Percentiles rank a stretch among this genome's conserved stretches.
Evolutionary conservation across 495 filamentous ascomycete species (phyloP).

Genomic region (Haplographium delicatum): DNA sequence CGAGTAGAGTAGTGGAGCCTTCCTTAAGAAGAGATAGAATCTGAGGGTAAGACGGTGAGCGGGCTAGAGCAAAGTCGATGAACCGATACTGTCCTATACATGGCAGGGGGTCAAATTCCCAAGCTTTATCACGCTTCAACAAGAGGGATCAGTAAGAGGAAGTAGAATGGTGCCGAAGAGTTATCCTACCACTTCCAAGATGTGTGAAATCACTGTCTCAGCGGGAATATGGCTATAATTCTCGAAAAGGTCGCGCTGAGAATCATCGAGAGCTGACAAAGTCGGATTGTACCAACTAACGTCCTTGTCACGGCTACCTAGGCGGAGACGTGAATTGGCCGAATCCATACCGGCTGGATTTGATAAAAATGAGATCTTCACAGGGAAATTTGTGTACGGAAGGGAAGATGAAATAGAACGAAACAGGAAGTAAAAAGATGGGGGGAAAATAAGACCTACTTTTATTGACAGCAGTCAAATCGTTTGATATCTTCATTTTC

Average conservation of each 20-base stretch:
- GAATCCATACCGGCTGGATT: no score
- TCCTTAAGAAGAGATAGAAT: conserved; percentile 17
- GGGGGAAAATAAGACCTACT: no score
- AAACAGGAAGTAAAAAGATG: no score
- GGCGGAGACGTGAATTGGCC: conserved; percentile 1
- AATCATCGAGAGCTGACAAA: background rate
- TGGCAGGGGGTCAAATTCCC: conserved; percentile 10
- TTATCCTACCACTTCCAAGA: conserved; percentile 11
- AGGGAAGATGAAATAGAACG: background rate
- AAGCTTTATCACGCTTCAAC: conserved; percentile 9
- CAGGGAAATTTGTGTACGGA: background rate
- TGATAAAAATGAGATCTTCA: no score
- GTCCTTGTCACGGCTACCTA: conserved; percentile 7
- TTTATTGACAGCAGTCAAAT: no score
- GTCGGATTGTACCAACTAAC: conserved; percentile 12
- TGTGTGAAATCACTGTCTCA: conserved; percentile 14
- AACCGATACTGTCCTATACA: conserved; percentile 13
- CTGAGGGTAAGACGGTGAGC: conserved; percentile 4
- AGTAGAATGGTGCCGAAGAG: background rate
- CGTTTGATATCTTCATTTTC: no score
- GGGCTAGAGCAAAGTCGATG: conserved; percentile 2
- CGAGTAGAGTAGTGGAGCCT: conserved; percentile 24
- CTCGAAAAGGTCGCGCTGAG: conserved; percentile 11
- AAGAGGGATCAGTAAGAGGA: background rate
- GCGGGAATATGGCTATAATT: conserved; percentile 13